These are phyloP conservation scores for Candida ipomoeae DNA, from an alignment of 805 yeast genomes.

Conservation along the genomic window DNA sequence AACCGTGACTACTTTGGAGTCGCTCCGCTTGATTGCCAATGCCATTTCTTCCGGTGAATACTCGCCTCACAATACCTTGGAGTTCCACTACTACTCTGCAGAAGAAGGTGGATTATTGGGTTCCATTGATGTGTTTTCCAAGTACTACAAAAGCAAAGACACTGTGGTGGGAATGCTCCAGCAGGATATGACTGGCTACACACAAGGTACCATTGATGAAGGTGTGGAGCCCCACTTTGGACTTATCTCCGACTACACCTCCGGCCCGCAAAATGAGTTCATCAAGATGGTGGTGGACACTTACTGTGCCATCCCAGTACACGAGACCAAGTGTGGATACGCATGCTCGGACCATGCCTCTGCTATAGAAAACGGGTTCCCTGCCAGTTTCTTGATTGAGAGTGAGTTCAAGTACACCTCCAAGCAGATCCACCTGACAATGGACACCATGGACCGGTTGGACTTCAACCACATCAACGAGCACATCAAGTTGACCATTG, in stretches of 20 bases:
- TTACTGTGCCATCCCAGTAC: constrained; percentile 66
- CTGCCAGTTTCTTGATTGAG: constrained; percentile 80
- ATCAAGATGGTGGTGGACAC: constrained; percentile 55
- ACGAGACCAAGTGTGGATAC: constrained; percentile 80
- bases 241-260: constrained; percentile 69
- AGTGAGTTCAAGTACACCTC: constrained; percentile 59
- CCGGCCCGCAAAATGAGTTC: constrained; percentile 51
- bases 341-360: constrained; percentile 94
- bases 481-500: constrained; percentile 74
- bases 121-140: constrained; percentile 68
- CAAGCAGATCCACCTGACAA: constrained; percentile 68
- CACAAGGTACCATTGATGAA: constrained; percentile 44
- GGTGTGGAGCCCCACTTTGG: constrained; percentile 69
- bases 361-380: constrained; percentile 78
- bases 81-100: constrained; percentile 93
- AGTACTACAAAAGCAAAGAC: constrained; percentile 42
- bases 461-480: constrained; percentile 76
- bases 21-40: constrained; percentile 57
- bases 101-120: constrained; percentile 93
- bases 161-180: constrained; percentile 81
- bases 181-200: constrained; percentile 91
- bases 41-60: constrained; percentile 32
- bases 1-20: constrained; percentile 71
- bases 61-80: constrained; percentile 67
- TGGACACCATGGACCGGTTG: constrained; percentile 79